Evolutionary conservation across 208 protist species (phyloP).

Genomic region (Balamuthia mandrillaris): DNA sequence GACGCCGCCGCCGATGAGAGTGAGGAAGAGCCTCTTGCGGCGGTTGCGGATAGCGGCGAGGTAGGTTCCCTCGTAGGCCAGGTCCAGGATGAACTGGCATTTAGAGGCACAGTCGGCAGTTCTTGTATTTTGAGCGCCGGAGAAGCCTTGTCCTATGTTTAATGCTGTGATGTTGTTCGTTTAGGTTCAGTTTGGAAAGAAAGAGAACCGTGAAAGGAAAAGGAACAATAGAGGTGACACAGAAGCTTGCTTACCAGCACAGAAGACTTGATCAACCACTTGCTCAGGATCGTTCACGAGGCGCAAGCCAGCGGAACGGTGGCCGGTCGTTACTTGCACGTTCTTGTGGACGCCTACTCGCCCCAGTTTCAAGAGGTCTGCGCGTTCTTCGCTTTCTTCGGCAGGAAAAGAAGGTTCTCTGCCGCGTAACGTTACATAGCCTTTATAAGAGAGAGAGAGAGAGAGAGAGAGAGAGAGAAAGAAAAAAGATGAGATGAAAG

Average conservation of each 20-base stretch:
- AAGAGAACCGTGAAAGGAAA: neutral
- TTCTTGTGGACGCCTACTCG: neutral
- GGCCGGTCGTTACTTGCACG: conserved; percentile 21
- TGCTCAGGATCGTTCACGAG: conserved; percentile 7
- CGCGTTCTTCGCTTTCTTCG: neutral
- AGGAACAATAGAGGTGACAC: no score
- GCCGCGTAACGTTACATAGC: conserved; percentile 10
- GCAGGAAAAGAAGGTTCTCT: conserved; percentile 8
- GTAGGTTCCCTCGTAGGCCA: conserved; percentile 34
- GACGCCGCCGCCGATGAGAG: conserved; percentile 36
- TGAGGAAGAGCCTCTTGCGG: conserved; percentile 6
- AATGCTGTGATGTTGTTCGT: neutral
- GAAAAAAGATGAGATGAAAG: no score
- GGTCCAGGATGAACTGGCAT: conserved; percentile 43
- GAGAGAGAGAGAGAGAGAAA: no score
- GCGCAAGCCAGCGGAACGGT: neutral
- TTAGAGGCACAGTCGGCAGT: neutral
- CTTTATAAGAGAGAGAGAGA: no score
- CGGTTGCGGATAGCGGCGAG: conserved; percentile 23
- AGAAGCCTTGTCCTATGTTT: conserved; percentile 35
- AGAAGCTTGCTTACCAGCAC: conserved; percentile 15
- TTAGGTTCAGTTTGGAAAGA: no score
- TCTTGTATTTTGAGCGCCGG: neutral
- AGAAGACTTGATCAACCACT: conserved; percentile 34
- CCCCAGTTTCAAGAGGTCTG: neutral